Conservation (phyloP, 257 asterid genomes). For the Ballota nigra region DNA sequence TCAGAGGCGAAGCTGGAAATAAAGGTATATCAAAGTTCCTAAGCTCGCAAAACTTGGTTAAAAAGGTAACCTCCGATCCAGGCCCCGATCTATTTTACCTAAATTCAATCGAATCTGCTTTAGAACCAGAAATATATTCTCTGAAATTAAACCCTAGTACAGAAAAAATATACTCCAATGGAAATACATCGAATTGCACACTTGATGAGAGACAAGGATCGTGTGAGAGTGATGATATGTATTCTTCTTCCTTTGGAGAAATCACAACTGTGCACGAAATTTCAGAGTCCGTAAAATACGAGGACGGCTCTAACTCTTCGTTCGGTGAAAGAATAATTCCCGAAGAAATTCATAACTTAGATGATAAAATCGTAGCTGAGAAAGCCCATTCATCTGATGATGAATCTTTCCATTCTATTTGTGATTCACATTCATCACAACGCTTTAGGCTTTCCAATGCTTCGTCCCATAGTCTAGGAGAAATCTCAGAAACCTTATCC, state of each 20-base stretch:
- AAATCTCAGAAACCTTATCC: conserved; percentile 34
- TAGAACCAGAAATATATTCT: conserved; percentile 49
- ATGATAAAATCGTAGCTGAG: conserved; percentile 27
- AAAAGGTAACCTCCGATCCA: conserved; percentile 70
- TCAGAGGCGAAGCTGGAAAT: conserved; percentile 10
- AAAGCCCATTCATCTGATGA: conserved; percentile 50
- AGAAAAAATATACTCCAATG: conserved; percentile 22
- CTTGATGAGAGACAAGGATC: conserved; percentile 33
- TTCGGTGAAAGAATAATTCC: conserved; percentile 31
- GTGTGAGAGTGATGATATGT: conserved; percentile 30
- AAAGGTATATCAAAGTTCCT: conserved; percentile 44
- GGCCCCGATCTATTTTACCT: conserved; percentile 82
- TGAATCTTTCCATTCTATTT: conserved; percentile 75
- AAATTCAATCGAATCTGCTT: conserved; percentile 63
- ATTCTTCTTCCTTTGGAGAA: conserved; percentile 35
- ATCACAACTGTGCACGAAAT: conserved; percentile 49
- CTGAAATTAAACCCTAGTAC: conserved; percentile 29
- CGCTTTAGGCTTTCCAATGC: conserved; percentile 52
- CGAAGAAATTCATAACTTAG: conserved; percentile 31
- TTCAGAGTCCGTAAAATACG: conserved; percentile 29
- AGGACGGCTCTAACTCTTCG: conserved; percentile 20
- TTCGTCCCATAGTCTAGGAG: conserved; percentile 47
- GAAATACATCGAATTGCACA: conserved; percentile 9
- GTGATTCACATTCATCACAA: conserved; percentile 59
- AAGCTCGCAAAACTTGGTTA: conserved; percentile 46